Base-by-base conservation (phyloP, 306 rosid species). In the Prinsepia uniflora region DNA sequence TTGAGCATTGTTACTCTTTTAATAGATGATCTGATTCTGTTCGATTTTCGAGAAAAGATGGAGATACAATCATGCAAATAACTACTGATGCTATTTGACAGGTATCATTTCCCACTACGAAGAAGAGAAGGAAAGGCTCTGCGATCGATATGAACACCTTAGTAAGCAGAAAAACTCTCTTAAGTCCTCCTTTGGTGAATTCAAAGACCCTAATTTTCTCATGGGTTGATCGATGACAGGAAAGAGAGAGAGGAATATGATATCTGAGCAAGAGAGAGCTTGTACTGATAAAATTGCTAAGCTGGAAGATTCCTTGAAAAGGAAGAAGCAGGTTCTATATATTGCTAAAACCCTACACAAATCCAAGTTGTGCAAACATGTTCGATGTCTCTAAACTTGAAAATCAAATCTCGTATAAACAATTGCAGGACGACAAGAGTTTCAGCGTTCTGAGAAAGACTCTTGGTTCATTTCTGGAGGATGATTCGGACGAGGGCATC, bases 121-220 rank as follows among this genome's bases (percentile, higher is more conserved):
- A 84, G 99, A 87, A 75, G 97, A 94, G 65, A 94, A 91, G 79
- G 96, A 87, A 64, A 94, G 87, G 82, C 87, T 91, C 63, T 84
- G 89, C 79, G 30, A 50, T 44, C 84, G 81, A 81, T 87, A 94
- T 74, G 99, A 94, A 80, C 99, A 91, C 83, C 67, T 91, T 74
- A 94, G 99, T 94, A 85, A 80, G 97, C 70, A 30, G 39, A 50
- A 34, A 36, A 7, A 66, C 41, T 54, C 50, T 5, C 48, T 34
- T 61, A 57, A 57, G 65, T 36, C n/a, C 19, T 36, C n/a, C 19
- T 30, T 22, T 15, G 6, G 55, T 41, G 76, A 53, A 57, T 49
- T 42, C 14, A 22, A 60, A 57, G 59, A 61, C 13, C 15, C 11
- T 63, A 19, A 39, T 45, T 15, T 24, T 72, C 7, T 71, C 43